Evolutionary conservation across 768 basidiomycete genomes (phyloP), one percentile per base, ranked within the genome.

Genomic region (Lenzites betulinus): DNA sequence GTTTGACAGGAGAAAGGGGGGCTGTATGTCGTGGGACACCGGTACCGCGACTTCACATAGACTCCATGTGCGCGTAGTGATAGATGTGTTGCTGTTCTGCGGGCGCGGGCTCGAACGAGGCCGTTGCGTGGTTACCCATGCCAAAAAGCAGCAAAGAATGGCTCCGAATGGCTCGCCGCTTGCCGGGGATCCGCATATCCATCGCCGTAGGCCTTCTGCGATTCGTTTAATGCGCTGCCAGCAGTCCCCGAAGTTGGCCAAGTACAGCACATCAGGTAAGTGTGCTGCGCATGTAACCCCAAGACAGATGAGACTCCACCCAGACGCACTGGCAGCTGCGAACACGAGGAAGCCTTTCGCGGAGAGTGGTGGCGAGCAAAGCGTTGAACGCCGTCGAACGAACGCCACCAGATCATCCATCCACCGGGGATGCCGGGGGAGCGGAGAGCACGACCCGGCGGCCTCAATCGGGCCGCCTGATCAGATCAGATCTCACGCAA

Each of bases 11-110:
- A n/a, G 36, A 13, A 15, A 8, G 46, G n/a, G 48, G 26, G 56
- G 56, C 56, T 50, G 48, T 58, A 58, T 50, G 39, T 58, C 56
- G 56, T 58, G 56, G 36, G 56, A 58, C 16, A 11, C 30, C 56
- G 56, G 46, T 30, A 26, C 48, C 44, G 60, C 33, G 22, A 35
- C 25, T 58, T 8, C 2, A 39, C 16, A 35, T 35, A 26, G 4
- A 51, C 20, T 15, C 13, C 18, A 15, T 8, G 42, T n/a, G 16
- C 35, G 30, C 12, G 20, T 30, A 50, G 51, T 55, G 54, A 55
- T 55, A 46, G 39, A 51, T 51, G 54, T 50, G 35, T 60, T 33
- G 22, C 38, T 23, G 28, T 23, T 28, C 52, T 50, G 52, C 52
- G 39, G 38, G 25, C 51, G 20, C 28, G 26, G 16, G 51, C 39